phyloP scores from a whole-genome alignment of 805 yeast genomes.

The Lachancea mirantina region DNA sequence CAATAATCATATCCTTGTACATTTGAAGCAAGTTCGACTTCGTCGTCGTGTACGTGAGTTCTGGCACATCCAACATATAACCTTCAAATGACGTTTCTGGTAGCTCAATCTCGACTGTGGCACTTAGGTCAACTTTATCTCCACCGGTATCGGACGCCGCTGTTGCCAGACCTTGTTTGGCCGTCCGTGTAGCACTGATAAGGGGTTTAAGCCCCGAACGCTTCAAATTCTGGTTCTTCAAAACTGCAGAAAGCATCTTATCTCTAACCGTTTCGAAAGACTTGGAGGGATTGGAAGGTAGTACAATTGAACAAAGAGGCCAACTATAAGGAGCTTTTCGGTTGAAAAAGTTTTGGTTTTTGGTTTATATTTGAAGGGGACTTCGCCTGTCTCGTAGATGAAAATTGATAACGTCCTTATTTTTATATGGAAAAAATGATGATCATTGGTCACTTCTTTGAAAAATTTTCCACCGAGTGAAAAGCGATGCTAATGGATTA shows the following conservation, averaged over 20 bases:
- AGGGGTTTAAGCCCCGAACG: not conserved
- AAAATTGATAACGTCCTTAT: no score
- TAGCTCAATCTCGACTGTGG: slow-evolving; percentile 46
- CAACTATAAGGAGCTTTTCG: no score
- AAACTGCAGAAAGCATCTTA: slow-evolving; percentile 2
- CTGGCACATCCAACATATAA: slow-evolving; percentile 71
- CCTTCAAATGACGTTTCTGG: slow-evolving; percentile 82
- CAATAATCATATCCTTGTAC: slow-evolving; percentile 92
- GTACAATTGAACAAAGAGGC: no score
- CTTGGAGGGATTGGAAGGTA: not conserved
- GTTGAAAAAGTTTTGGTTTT: no score
- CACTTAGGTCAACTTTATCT: slow-evolving; percentile 28
- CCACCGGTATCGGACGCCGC: slow-evolving; percentile 13
- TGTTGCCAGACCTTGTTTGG: slow-evolving; percentile 14
- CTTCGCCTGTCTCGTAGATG: no score
- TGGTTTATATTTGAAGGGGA: no score
- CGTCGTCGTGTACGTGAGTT: slow-evolving; percentile 65
- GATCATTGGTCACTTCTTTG: no score
- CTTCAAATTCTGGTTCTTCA: not conserved
- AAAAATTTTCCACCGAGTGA: no score
- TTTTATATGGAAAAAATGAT: no score
- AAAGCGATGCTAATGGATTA: no score
- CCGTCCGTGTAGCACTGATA: not conserved
- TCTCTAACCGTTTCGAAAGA: not conserved
- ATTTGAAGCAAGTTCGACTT: slow-evolving; percentile 75